phyloP scores from a whole-genome alignment of 1,284 basidiomycete species.

The Tilletia indica region DNA sequence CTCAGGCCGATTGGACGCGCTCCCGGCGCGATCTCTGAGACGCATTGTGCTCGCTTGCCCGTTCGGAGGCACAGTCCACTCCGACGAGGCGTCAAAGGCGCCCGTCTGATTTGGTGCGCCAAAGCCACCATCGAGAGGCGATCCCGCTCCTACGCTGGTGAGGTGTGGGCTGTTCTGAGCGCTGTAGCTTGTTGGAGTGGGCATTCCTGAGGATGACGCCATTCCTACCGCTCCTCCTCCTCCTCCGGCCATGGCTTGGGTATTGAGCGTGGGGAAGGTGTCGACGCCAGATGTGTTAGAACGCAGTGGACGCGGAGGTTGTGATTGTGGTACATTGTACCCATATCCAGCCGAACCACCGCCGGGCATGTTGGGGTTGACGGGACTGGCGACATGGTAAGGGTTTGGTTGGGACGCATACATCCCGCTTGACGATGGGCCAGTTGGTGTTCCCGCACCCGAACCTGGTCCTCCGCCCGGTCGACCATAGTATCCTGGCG shows the following conservation, averaged over 20 bases:
- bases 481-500: slow-evolving; percentile 5
- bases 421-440: not conserved
- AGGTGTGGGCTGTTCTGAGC: slow-evolving; percentile 17
- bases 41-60: not conserved
- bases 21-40: slow-evolving; percentile 10
- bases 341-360: not conserved
- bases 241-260: not conserved
- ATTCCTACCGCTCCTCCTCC: not conserved
- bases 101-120: not conserved
- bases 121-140: not conserved
- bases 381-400: slow-evolving; percentile 1
- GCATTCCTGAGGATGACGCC: not conserved
- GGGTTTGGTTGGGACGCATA: slow-evolving; percentile 1
- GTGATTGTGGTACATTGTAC: slow-evolving; percentile 19
- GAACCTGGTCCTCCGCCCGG: not conserved
- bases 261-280: slow-evolving; percentile 22
- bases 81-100: not conserved
- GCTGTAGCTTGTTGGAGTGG: slow-evolving; percentile 16
- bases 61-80: too few relatives aligned
- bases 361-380: not conserved
- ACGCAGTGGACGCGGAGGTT: slow-evolving; percentile 33
- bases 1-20: slow-evolving; percentile 5
- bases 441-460: not conserved
- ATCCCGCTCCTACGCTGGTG: not conserved
- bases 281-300: slow-evolving; percentile 37